Conservation (phyloP, 192 early-diverging fungal genomes). For the Spizellomyces punctatus region DNA sequence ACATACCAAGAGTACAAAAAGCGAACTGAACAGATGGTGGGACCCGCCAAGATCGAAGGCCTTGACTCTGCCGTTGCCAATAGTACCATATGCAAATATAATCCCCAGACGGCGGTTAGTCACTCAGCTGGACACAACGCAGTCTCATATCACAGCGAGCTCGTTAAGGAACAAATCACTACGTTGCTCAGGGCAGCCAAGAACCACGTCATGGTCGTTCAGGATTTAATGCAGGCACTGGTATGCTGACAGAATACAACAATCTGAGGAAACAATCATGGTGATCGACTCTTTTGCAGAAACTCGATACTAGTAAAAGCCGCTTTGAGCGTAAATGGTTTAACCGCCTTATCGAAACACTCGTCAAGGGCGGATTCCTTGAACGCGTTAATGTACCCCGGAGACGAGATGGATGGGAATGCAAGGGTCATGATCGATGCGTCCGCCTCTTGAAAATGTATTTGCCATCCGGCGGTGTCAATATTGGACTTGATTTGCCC, state of each 20-base stretch:
- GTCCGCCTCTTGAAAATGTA: slow-evolving; percentile 52
- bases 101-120: too few species aligned
- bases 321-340: slow-evolving; percentile 48
- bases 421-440: slow-evolving; percentile 41
- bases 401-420: slow-evolving; percentile 8
- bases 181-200: slow-evolving; percentile 53
- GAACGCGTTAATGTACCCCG: slow-evolving; percentile 46
- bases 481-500: neutral
- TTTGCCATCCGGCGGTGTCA: slow-evolving; percentile 2
- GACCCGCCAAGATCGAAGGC: too few species aligned
- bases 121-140: too few species aligned
- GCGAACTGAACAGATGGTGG: neutral
- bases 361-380: slow-evolving; percentile 54
- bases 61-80: too few species aligned
- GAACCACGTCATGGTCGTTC: slow-evolving; percentile 52
- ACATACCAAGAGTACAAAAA: slow-evolving; percentile 51
- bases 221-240: slow-evolving; percentile 59
- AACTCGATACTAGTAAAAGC: neutral
- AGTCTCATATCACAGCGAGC: slow-evolving; percentile 29
- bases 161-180: slow-evolving; percentile 59
- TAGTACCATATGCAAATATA: too few species aligned
- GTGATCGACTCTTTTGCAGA: neutral
- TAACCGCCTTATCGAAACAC: slow-evolving; percentile 52
- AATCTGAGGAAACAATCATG: too few species aligned
- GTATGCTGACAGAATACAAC: slow-evolving; percentile 28